These are phyloP conservation scores for Pseudogymnoascus sp. DNA, from an alignment of 2,329 filamentous ascomycete genomes.

Conservation along the genomic window DNA sequence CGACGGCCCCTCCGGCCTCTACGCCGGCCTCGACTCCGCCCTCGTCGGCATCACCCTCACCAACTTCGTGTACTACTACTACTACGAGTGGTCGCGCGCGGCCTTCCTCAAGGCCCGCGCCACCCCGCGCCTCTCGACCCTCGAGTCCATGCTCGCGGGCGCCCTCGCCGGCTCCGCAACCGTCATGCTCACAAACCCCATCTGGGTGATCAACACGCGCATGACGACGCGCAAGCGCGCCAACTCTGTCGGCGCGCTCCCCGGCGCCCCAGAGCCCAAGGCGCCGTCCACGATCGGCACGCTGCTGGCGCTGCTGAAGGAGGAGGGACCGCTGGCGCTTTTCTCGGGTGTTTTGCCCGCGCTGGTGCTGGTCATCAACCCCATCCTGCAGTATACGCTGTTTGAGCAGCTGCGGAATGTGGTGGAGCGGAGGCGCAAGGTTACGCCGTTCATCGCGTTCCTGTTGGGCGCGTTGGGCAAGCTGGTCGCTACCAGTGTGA, in stretches of 20 bases:
- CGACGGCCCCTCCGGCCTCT: constrained; percentile 82
- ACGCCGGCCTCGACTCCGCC: constrained; percentile 86
- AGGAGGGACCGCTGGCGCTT: constrained; percentile 77
- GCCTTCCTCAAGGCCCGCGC: constrained; percentile 69
- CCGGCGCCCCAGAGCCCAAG: constrained; percentile 39
- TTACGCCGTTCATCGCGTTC: constrained; percentile 84
- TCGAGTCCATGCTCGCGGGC: constrained; percentile 92
- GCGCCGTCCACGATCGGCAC: constrained; percentile 72
- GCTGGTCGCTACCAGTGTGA: constrained; percentile 85
- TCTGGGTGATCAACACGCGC: constrained; percentile 98
- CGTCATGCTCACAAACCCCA: constrained; percentile 93
- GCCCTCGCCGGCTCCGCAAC: constrained; percentile 90
- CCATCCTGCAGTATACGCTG: constrained; percentile 95
- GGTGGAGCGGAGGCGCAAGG: constrained; percentile 60
- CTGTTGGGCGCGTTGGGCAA: constrained; percentile 89
- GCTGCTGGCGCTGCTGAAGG: constrained; percentile 67
- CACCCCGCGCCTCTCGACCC: constrained; percentile 75
- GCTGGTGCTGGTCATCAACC: constrained; percentile 91
- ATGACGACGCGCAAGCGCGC: constrained; percentile 78
- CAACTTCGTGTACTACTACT: constrained; percentile 99
- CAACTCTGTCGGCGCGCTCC: constrained; percentile 36
- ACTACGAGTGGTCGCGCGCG: constrained; percentile 94
- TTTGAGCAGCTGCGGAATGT: constrained; percentile 97
- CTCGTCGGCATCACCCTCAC: constrained; percentile 97
- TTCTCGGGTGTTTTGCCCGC: constrained; percentile 92